Evolutionary conservation across 2,329 filamentous ascomycete species (phyloP), one percentile per base, ranked within the genome.

Genomic region (Sporothrix schenckii): DNA sequence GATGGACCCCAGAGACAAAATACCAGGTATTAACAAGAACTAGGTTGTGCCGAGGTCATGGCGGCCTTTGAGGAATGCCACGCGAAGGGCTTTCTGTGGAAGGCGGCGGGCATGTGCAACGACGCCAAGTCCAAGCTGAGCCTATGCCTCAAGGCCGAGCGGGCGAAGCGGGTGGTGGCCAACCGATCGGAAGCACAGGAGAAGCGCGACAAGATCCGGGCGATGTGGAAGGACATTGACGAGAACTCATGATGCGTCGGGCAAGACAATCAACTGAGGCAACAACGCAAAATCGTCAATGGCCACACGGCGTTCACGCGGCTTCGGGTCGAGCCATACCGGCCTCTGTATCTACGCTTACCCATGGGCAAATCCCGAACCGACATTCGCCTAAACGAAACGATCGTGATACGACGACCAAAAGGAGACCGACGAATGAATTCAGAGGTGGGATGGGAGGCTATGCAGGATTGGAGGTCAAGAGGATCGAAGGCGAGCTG

Each of bases 31-130:
- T 69, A 70, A 66, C 58, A 10, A 41, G 10, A 67, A 21, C 24
- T 77, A 99, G 95, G 91, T 77, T 99, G 95, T 86, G 92, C 94
- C 80, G 93, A 97, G 75, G 88, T 99, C 79, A 97, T 98, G 89
- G 90, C 85, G 66, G 91, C 92, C 63, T 92, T 99, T 75, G 95
- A 98, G 77, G 93, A 97, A 83, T 99, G 95, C 83, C 95, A 99
- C 79, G 91, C 92, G 44, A 87, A 87, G 72, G 95, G 95, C 69
- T 99, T 99, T 82, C 82, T 99, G 71, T 94, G 92, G 88, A 97
- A 97, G 81, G 89, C 92, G 1, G 83, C 92, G 72, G 95, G 95
- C 70, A 92, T 91, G 84, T 99, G 95, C 87, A 98, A 93, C 80
- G 87, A 90, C 53, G 87, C 91, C 73, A 99, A 99, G 81, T 85